phyloP scores from a whole-genome alignment of 768 basidiomycete species.

The Mycena alexandri region DNA sequence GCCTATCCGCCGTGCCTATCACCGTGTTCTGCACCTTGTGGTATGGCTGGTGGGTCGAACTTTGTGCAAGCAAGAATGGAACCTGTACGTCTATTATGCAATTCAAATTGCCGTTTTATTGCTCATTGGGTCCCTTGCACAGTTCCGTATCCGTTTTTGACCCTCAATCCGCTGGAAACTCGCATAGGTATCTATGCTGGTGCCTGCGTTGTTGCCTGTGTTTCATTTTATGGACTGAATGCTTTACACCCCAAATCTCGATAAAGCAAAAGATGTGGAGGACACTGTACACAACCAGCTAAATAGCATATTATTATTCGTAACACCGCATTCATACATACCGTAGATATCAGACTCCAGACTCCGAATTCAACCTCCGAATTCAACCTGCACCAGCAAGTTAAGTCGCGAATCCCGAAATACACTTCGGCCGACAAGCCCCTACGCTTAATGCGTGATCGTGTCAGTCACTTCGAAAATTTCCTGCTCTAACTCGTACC shows the following conservation, averaged over 20 bases:
- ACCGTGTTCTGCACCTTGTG: conserved; percentile 50
- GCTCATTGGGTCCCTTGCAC: conserved; percentile 42
- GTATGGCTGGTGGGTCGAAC: conserved; percentile 78
- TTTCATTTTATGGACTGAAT: conserved; percentile 48
- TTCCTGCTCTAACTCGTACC: conserved; percentile 7
- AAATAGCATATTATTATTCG: not conserved
- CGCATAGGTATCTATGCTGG: conserved; percentile 51
- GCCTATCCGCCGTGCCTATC: conserved; percentile 47
- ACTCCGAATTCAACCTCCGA: too few relatives aligned
- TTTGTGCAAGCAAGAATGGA: conserved; percentile 71
- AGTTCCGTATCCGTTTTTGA: conserved; percentile 90
- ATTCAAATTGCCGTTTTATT: not conserved
- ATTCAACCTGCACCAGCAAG: not conserved
- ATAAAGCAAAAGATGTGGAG: not conserved
- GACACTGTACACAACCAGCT: not conserved
- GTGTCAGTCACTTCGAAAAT: conserved; percentile 15
- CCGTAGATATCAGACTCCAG: too few relatives aligned
- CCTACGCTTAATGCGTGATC: conserved; percentile 11
- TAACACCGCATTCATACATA: too few relatives aligned
- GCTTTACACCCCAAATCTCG: conserved; percentile 54
- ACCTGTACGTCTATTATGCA: conserved; percentile 57
- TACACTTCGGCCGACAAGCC: not conserved
- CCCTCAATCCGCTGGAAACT: conserved; percentile 61
- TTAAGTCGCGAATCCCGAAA: not conserved
- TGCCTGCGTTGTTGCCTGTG: conserved; percentile 63